These are phyloP conservation scores for Amaranthus tricolor DNA, from an alignment of 179 eudicot genomes.

Conservation along the genomic window DNA sequence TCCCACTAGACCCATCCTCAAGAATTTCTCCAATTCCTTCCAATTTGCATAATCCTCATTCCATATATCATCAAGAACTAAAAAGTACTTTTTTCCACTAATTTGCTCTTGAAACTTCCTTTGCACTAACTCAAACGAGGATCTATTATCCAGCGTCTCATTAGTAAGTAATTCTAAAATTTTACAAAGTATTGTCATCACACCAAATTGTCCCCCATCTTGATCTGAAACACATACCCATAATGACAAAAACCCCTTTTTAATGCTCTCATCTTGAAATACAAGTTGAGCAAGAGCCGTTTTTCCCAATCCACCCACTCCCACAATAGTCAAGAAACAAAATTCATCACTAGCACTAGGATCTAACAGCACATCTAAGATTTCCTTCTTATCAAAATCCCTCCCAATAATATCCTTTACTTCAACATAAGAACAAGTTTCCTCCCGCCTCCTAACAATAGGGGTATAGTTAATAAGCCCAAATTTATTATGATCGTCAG, in stretches of 20 bases:
- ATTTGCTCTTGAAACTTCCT: neutral
- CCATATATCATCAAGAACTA: slow-evolving; percentile 28
- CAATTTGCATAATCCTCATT: slow-evolving; percentile 13
- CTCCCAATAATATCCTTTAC: too few relatives aligned
- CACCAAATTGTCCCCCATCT: neutral
- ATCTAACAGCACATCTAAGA: too few relatives aligned
- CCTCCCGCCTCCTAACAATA: neutral
- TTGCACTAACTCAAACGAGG: neutral
- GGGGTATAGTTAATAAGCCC: neutral
- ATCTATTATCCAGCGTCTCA: neutral
- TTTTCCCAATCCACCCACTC: slow-evolving; percentile 20
- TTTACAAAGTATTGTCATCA: neutral
- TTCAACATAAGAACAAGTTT: neutral
- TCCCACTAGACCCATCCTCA: neutral
- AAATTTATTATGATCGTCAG: neutral
- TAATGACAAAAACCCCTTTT: neutral
- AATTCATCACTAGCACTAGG: too few relatives aligned
- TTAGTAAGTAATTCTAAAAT: neutral
- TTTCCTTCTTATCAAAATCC: too few relatives aligned
- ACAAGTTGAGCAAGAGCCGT: slow-evolving; percentile 29
- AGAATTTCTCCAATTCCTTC: neutral
- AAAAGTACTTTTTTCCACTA: neutral
- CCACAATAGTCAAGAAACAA: slow-evolving; percentile 1
- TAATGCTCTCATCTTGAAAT: slow-evolving; percentile 11
- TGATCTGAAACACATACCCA: slow-evolving; percentile 12